phyloP scores from a whole-genome alignment of 106 monocot genomes.

The Dioscorea zingiberensis region DNA sequence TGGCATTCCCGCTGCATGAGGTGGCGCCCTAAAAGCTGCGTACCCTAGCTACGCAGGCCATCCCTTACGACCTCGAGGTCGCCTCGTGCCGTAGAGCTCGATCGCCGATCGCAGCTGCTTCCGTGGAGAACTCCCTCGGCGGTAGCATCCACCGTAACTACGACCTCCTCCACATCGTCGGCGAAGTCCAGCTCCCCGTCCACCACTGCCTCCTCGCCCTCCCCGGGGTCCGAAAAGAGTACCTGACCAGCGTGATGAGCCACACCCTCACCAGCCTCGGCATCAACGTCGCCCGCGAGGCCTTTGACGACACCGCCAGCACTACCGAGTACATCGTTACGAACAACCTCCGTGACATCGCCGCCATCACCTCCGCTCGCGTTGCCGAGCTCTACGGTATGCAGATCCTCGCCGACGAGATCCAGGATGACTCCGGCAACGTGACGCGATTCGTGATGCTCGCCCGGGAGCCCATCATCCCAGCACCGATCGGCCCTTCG shows the following conservation, averaged over 20 bases:
- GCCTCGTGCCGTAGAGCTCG: conserved; percentile 52
- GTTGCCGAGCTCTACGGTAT: conserved; percentile 46
- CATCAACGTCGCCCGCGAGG: conserved; percentile 46
- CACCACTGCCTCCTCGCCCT: conserved; percentile 55
- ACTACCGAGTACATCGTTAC: conserved; percentile 36
- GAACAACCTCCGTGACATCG: conserved; percentile 43
- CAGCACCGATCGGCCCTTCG: conserved; percentile 39
- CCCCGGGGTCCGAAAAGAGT: conserved; percentile 40
- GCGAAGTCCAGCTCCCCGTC: conserved; percentile 54
- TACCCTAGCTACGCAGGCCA: conserved; percentile 42
- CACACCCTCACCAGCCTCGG: conserved; percentile 43
- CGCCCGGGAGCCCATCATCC: conserved; percentile 46
- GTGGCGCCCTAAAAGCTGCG: conserved; percentile 44
- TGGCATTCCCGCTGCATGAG: conserved; percentile 39
- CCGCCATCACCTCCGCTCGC: conserved; percentile 39
- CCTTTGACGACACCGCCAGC: conserved; percentile 45
- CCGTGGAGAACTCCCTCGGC: conserved; percentile 68
- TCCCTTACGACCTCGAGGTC: conserved; percentile 50
- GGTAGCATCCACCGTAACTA: conserved; percentile 68
- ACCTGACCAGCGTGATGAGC: conserved; percentile 42
- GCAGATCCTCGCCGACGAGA: conserved; percentile 39
- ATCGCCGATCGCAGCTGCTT: conserved; percentile 57
- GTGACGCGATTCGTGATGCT: conserved; percentile 56
- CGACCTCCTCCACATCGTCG: conserved; percentile 57
- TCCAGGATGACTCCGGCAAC: conserved; percentile 47